phyloP scores from a whole-genome alignment of 2,329 filamentous ascomycete species.

The Fusarium neocosmosporiellum region DNA sequence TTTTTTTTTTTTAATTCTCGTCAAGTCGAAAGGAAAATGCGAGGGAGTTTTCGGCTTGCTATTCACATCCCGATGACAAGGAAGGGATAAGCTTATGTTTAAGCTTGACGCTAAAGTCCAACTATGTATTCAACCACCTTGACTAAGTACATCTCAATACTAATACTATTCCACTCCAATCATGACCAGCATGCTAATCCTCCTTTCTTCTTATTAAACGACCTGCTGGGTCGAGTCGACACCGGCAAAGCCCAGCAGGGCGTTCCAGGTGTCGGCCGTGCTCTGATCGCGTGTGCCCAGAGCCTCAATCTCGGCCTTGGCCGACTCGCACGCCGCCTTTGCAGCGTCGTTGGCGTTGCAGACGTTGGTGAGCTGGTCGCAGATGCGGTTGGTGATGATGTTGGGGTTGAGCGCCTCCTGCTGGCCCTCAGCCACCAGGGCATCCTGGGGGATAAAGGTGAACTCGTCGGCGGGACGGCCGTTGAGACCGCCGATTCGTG shows the following conservation, averaged over 20 bases:
- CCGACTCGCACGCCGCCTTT: conserved; percentile 62
- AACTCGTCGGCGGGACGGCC: conserved; percentile 68
- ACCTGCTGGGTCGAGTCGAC: conserved; percentile 37
- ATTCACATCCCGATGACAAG: background rate
- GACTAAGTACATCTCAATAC: conserved; percentile 16
- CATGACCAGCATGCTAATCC: conserved; percentile 33
- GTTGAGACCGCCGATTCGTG: conserved; percentile 68
- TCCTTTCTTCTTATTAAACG: conserved; percentile 24
- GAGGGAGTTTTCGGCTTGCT: background rate
- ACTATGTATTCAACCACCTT: background rate
- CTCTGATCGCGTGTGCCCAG: conserved; percentile 60
- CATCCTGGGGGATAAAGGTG: conserved; percentile 76
- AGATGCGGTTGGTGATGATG: conserved; percentile 80
- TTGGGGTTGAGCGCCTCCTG: conserved; percentile 76
- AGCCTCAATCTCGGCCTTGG: conserved; percentile 63
- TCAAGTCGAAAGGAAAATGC: background rate
- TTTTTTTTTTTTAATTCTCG: background rate
- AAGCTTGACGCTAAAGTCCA: background rate
- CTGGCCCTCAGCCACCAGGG: conserved; percentile 68
- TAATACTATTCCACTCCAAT: background rate
- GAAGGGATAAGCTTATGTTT: conserved; percentile 3
- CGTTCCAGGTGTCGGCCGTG: conserved; percentile 62
- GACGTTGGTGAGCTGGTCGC: conserved; percentile 75
- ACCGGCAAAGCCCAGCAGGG: conserved; percentile 49
- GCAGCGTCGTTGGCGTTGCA: conserved; percentile 72